Conservation (phyloP, 139 green algal genomes). For the Chlorokybus atmophyticus region DNA sequence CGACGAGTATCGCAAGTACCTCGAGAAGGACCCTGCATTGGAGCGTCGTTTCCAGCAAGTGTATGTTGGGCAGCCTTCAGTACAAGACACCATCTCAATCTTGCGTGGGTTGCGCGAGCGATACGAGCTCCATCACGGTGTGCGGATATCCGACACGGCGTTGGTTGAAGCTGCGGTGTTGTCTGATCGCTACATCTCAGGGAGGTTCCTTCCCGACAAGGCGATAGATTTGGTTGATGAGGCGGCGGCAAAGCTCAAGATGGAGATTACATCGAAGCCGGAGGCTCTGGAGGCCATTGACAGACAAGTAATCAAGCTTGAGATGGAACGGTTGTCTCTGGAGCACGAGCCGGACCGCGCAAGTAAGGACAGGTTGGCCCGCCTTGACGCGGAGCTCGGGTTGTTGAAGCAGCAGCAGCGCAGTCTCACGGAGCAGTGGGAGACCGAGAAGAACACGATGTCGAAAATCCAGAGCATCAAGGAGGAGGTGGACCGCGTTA, state of each 20-base stretch:
- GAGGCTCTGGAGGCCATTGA: conserved; percentile 88
- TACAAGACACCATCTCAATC: conserved; percentile 89
- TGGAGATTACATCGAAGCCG: conserved; percentile 98
- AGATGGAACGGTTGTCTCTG: conserved; percentile 87
- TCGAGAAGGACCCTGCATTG: conserved; percentile 96
- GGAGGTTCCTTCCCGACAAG: conserved; percentile 83
- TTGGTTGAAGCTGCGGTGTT: conserved; percentile 88
- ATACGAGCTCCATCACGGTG: conserved; percentile 96
- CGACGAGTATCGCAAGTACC: conserved; percentile 98
- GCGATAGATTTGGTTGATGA: conserved; percentile 93
- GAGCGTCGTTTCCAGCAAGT: conserved; percentile 93
- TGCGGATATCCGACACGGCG: conserved; percentile 86
- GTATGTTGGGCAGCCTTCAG: conserved; percentile 80
- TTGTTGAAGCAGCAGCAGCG: conserved; percentile 63
- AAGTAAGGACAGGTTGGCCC: conserved; percentile 45
- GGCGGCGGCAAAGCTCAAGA: conserved; percentile 92
- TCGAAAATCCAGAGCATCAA: conserved; percentile 52
- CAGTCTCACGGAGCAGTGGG: conserved; percentile 59
- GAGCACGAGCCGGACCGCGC: conserved; percentile 46
- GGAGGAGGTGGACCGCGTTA: conserved; percentile 79
- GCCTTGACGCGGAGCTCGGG: conserved; percentile 62
- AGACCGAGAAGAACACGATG: conserved; percentile 51
- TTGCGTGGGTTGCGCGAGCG: conserved; percentile 83
- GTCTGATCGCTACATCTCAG: conserved; percentile 86
- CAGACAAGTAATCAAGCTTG: conserved; percentile 67